Evolutionary conservation across 2,329 filamentous ascomycete species (phyloP).

Genomic region (Aspergillus bombycis): DNA sequence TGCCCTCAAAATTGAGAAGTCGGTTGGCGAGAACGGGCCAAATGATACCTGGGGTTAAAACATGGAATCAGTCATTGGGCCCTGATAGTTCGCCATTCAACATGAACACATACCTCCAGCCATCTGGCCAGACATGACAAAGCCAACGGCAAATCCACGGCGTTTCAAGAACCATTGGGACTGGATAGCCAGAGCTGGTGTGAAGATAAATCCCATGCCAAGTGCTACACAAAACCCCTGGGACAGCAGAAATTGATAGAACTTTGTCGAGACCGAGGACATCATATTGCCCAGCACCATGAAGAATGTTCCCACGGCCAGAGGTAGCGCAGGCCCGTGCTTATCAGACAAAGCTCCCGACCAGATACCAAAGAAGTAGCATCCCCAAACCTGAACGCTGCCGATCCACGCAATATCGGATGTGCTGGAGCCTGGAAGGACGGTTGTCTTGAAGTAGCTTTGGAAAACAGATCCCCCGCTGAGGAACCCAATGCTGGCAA

Average conservation of each 20-base stretch:
- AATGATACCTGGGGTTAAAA: not conserved
- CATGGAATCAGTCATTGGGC: not conserved
- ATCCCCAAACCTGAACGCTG: conserved; percentile 16
- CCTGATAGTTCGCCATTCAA: not conserved
- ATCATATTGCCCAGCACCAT: not conserved
- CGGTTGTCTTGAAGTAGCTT: not conserved
- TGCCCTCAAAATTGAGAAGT: too few species aligned
- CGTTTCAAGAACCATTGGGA: conserved; percentile 7
- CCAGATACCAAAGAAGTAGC: conserved; percentile 15
- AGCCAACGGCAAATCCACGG: conserved; percentile 16
- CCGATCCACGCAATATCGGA: conserved; percentile 4
- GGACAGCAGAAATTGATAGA: conserved; percentile 14
- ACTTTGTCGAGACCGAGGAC: not conserved
- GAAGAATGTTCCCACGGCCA: conserved; percentile 9
- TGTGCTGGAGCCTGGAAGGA: not conserved
- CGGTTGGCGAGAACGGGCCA: not conserved
- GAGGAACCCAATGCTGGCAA: conserved; percentile 13
- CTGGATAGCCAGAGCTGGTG: conserved; percentile 15
- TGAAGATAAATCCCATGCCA: conserved; percentile 11
- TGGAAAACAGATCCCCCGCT: conserved; percentile 13
- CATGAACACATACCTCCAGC: conserved; percentile 11
- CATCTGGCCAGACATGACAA: conserved; percentile 16
- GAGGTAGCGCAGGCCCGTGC: conserved; percentile 1
- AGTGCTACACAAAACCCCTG: conserved; percentile 15
- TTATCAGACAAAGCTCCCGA: conserved; percentile 1